Conservation (phyloP, 495 filamentous ascomycete genomes). For the Penicillium samsonianum region DNA sequence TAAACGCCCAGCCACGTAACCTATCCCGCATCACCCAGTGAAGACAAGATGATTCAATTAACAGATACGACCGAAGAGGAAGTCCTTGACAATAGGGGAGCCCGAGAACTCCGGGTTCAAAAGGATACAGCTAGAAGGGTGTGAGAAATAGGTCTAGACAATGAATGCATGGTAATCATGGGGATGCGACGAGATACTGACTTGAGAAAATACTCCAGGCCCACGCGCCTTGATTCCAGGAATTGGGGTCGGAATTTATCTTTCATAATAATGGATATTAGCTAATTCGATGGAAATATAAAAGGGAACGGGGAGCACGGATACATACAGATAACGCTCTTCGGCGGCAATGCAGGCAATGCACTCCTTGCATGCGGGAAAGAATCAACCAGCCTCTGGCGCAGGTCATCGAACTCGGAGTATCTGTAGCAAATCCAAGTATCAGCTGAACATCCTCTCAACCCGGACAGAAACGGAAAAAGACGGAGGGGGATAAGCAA, state of each 20-base stretch:
- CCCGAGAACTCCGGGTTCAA: constrained; percentile 71
- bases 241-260: constrained; percentile 70
- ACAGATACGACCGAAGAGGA: constrained; percentile 55
- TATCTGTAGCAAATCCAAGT: constrained; percentile 48
- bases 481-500: not conserved
- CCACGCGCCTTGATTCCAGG: constrained; percentile 63
- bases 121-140: constrained; percentile 55
- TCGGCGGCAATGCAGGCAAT: constrained; percentile 66
- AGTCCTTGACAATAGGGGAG: constrained; percentile 69
- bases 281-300: not conserved
- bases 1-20: not conserved
- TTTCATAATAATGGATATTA: constrained; percentile 27
- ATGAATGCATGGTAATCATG: not conserved
- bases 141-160: not conserved
- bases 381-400: constrained; percentile 56
- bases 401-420: constrained; percentile 70
- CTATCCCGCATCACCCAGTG: not conserved
- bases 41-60: constrained; percentile 12
- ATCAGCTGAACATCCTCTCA: not conserved
- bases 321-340: constrained; percentile 66
- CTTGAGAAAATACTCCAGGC: constrained; percentile 73
- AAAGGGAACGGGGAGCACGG: too few species aligned
- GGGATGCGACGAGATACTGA: constrained; percentile 36
- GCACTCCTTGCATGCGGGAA: constrained; percentile 67
- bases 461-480: not conserved